A percentile compares a stretch with the other conserved stretches of the same genome.
These are phyloP conservation scores for Ceratobasidium sp. DNA, from an alignment of 1,284 basidiomycete species.

Conservation along the genomic window DNA sequence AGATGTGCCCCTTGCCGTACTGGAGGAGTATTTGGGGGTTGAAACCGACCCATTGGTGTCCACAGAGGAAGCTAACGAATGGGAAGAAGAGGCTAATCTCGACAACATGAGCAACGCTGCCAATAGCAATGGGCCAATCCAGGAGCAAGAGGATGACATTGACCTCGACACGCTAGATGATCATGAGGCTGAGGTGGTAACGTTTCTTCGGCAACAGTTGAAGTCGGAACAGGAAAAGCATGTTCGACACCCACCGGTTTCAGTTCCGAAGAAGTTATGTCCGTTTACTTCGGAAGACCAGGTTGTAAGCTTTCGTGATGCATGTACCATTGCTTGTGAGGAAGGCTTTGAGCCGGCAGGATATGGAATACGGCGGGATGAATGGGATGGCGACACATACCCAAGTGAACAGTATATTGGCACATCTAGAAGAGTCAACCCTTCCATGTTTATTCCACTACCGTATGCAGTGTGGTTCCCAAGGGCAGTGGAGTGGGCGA, in stretches of 20 bases:
- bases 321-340: not conserved
- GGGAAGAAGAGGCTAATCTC: no score
- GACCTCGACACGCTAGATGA: not conserved
- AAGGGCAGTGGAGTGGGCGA: not conserved
- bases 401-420: not conserved
- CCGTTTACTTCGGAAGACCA: not conserved
- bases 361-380: not conserved
- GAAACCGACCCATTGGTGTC: not conserved
- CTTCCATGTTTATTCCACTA: constrained; percentile 3
- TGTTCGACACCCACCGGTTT: not conserved
- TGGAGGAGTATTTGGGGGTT: not conserved
- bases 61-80: not conserved
- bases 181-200: not conserved
- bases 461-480: not conserved
- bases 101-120: no score
- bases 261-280: not conserved
- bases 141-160: not conserved
- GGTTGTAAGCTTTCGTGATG: not conserved
- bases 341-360: not conserved
- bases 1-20: no score
- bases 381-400: not conserved
- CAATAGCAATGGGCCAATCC: no score
- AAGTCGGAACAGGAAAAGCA: not conserved
- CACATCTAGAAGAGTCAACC: not conserved
- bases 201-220: not conserved